Conservation (phyloP, 2,329 filamentous ascomycete species). For the Hirsutella minnesotensis region DNA sequence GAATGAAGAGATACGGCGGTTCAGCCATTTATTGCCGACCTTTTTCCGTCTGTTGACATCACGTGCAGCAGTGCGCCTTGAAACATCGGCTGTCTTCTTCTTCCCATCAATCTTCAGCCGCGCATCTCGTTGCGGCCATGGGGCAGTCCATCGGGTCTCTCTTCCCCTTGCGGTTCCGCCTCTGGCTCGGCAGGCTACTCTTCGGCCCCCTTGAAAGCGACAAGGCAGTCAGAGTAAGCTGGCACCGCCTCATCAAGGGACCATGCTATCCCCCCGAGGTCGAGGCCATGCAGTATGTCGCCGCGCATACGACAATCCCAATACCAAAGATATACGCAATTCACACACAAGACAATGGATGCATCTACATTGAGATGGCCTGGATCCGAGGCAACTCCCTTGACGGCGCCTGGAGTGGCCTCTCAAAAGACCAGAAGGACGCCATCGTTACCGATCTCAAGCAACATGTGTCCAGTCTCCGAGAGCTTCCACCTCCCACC, state of each 20-base stretch:
- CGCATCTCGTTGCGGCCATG: no score
- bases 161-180: slow-evolving; percentile 12
- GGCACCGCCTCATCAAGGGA: slow-evolving; percentile 17
- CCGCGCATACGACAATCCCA: slow-evolving; percentile 14
- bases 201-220: slow-evolving; percentile 9
- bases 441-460: slow-evolving; percentile 12
- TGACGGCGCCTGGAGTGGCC: slow-evolving; percentile 7
- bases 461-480: slow-evolving; percentile 10
- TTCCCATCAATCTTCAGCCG: no score
- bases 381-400: slow-evolving; percentile 11
- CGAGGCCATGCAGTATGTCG: slow-evolving; percentile 18
- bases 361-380: slow-evolving; percentile 16
- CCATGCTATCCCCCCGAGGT: slow-evolving; percentile 16
- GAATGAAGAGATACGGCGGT: no score
- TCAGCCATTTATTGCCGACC: no score
- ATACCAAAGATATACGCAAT: slow-evolving; percentile 14
- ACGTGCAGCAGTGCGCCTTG: no score
- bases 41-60: no score
- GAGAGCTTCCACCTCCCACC: slow-evolving; percentile 12
- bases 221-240: slow-evolving; percentile 14
- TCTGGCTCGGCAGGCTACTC: slow-evolving; percentile 15
- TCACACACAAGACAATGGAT: slow-evolving; percentile 7
- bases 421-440: slow-evolving; percentile 11
- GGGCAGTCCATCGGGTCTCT: slow-evolving; percentile 6
- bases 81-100: no score